Evolutionary conservation across 1,139 yeast species (phyloP), one percentile per base, ranked within the genome.

Genomic region (Geotrichum histeridarum): DNA sequence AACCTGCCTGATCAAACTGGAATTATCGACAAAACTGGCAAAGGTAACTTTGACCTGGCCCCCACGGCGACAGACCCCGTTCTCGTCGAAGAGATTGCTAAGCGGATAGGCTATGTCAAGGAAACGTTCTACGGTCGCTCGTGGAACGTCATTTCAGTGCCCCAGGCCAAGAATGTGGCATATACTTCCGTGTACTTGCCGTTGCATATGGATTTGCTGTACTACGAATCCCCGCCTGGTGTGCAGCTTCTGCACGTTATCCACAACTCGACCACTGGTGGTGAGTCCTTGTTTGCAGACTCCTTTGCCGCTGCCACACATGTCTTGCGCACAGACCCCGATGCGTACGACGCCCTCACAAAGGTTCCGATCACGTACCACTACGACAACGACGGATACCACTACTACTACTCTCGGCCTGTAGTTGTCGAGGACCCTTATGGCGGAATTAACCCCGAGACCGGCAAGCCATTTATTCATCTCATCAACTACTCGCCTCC

Each of bases 221-320:
- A 86, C 69, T 83, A 86, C 65, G 93, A 87, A 67, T 82, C 90
- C 8, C 94, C 94, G 1, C 95, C 95, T 0, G 95, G 95, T 0
- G 73, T 86, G 41, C 94, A 87, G 65, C 68, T 86, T 38, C 73
- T 87, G 47, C 94, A 86, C 63, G 77, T 81, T 52, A 78, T 86
- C 49, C 75, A 80, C 51, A 86, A 86, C 67, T 74, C 79, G 6
- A 79, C 86, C 4, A 59, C 63, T 1, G 94, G 93, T 2, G 91
- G 91, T 2, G 90, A 84, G 53, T 84, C 82, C 51, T 70, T 83
- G 9, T 86, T 85, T 72, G 82, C 82, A n/a, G 95, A 87, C 67
- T 80, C 90, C 1, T 86, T 82, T 67, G 74, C 80, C 11, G 93
- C 90, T 2, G 89, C 86, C 0, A 68, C 77, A 46, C 70, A 75